Conservation (phyloP, 331 rosid genomes). For the Acacia pycnantha region DNA sequence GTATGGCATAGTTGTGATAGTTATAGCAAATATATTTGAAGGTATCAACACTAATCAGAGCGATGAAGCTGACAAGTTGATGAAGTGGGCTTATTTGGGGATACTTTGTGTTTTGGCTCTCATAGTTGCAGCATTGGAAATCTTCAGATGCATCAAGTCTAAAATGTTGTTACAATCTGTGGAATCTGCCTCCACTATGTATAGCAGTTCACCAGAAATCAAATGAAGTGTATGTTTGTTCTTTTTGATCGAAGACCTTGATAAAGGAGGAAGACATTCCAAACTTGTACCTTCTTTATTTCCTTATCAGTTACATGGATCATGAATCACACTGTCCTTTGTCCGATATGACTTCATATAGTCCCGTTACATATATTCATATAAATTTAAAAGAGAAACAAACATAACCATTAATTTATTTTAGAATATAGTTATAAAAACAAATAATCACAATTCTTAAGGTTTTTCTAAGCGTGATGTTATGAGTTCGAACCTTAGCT, state of each 20-base stretch:
- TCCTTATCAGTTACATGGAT: too few species aligned
- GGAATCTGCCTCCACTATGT: constrained; percentile 23
- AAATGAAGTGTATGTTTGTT: neutral
- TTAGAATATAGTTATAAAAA: neutral
- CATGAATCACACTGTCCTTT: too few species aligned
- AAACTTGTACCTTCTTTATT: too few species aligned
- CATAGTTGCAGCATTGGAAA: constrained; percentile 33
- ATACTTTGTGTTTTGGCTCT: constrained; percentile 39
- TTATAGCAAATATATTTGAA: constrained; percentile 30
- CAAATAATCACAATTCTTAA: too few species aligned
- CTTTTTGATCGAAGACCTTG: neutral
- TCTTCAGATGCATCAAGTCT: constrained; percentile 28
- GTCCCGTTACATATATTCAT: too few species aligned
- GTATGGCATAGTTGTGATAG: constrained; percentile 36
- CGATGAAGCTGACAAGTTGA: constrained; percentile 36
- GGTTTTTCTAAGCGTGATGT: too few species aligned
- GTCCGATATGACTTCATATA: too few species aligned
- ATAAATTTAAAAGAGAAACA: neutral
- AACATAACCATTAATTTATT: too few species aligned
- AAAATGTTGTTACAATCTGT: neutral
- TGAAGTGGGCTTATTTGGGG: constrained; percentile 44
- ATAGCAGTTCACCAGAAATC: neutral
- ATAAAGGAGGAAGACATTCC: neutral
- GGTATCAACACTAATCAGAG: constrained; percentile 34
- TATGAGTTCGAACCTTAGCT: too few species aligned